A percentile compares a stretch with the other conserved stretches of the same genome.
Evolutionary conservation across 192 early-diverging fungal genomes (phyloP).

Genomic region (Mortierella alpina): DNA sequence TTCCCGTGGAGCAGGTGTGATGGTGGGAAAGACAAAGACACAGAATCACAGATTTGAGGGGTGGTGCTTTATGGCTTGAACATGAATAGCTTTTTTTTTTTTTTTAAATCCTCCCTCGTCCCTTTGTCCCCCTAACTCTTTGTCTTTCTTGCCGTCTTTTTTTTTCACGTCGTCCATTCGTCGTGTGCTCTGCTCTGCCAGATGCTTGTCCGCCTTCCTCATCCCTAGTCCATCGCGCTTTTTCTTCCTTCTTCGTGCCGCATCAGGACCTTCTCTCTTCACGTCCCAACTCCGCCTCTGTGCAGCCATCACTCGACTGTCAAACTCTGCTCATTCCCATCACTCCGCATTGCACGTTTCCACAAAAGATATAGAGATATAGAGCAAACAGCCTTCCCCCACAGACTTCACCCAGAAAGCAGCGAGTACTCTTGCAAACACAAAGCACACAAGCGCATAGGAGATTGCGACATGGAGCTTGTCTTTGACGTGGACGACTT

Average conservation of each 20-base stretch:
- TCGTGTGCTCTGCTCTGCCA: not conserved
- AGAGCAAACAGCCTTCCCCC: not conserved
- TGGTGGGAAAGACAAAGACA: not conserved
- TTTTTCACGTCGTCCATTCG: not conserved
- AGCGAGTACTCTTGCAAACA: not conserved
- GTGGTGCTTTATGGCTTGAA: not conserved
- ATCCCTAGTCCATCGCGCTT: conserved; percentile 2
- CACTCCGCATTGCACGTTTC: too few relatives aligned
- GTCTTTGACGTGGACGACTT: conserved; percentile 51
- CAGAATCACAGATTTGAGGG: not conserved
- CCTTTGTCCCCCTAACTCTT: conserved; percentile 1
- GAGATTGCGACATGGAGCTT: conserved; percentile 32
- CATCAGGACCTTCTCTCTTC: not conserved
- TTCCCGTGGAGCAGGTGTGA: too few relatives aligned
- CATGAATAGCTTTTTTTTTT: not conserved
- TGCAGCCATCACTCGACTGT: not conserved
- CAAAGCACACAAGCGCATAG: not conserved
- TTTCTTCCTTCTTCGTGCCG: not conserved
- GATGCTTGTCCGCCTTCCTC: not conserved
- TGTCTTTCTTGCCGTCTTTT: not conserved
- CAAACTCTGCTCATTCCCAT: too few relatives aligned
- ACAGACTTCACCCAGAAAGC: not conserved
- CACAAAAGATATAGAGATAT: too few relatives aligned
- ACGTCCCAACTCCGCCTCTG: not conserved
- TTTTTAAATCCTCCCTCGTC: not conserved